Evolutionary conservation across 345 rosid genomes (phyloP), one percentile per base, ranked within the genome.

Genomic region (Linum tenue): DNA sequence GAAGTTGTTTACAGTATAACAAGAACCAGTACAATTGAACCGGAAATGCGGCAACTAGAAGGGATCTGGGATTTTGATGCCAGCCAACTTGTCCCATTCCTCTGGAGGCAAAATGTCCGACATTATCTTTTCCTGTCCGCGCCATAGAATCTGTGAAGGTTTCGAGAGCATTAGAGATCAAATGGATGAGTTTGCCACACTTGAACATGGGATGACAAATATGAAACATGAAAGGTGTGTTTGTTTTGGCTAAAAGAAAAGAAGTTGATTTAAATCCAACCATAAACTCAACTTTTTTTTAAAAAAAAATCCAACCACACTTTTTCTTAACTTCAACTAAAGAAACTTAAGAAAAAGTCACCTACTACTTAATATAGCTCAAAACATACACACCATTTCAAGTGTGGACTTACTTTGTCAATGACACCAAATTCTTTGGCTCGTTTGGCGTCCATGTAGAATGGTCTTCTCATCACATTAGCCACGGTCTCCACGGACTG

Each of bases 401-500:
- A 39, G 35, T 9, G 16, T 7, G 5, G 35, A 66, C 79, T 71
- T 68, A 92, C 97, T 81, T 73, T 82, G 77, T 90, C 98, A 70
- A 90, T 76, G 73, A 90, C 94, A 39, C 98, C 98, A 72, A 87
- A 92, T 69, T 88, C 94, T 75, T 75, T 79, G 62, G 97, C 98
- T 80, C 66, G 80, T 37, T 55, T 74, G 12, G 90, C 72, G 73
- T 90, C 90, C 97, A 92, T 86, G 69, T 80, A 81, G 77, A 61
- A 85, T 12, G 90, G 91, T 60, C 85, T 74, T 75, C 67, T 85
- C 88, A 90, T 88, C 67, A 50, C 83, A 40, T 80, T 77, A 65
- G 87, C 78, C 7, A 92, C 86, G 1, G 85, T 71, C 82, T 90
- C 97, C 53, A 70, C 75, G 0, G 97, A 81, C 98, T 88, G 75